Evolutionary conservation across 257 asterid genomes (phyloP), one percentile per base, ranked within the genome.

Genomic region (Nemophila menziesii): DNA sequence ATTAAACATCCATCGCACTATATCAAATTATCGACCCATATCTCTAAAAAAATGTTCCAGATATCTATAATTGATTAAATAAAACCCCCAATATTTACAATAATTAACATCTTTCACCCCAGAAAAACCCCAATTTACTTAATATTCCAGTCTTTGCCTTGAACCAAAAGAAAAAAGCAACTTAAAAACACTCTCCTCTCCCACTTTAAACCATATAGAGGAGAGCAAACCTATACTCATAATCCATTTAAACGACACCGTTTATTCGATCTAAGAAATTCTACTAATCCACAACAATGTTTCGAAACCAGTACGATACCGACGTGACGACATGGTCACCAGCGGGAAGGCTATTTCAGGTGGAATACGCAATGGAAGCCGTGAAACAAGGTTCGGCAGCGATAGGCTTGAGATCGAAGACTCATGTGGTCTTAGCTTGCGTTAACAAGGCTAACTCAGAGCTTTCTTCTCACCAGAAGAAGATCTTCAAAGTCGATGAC

Each of bases 291-390:
- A 26, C 27, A 37, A 76, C 55, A 46, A 90, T 90, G 99, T 90
- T 90, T 48, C 66, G 96, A 33, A 90, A 90, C 66, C 98, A 90
- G 70, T 90, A 90, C 69, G 98, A 90, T 24, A 85, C 98, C 44
- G 98, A 90, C 46, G 98, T 90, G 47, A 90, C 98, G 23, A 81
- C 98, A 48, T 90, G 98, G 98, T 79, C 98, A 23, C 98, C 96
- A 61, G 94, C 94, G 41, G 96, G 96, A 55, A 61, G 96, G 56
- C 64, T 90, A 6, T 90, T 90, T 51, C 96, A 90, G 52, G 99
- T 90, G 17, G 99, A 90, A 48, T 90, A 85, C 61, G 93, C 96
- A 9, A 90, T 90, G 99, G 99, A 90, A 66, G 96, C 99, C 27
- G 99, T 90, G 65, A 85, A 90, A 69, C 96, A 85, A 66, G 99